Evolutionary conservation across 352 stramenopile species (phyloP), one percentile per base, ranked within the genome.

Genomic region (Phytophthora podocarpi): DNA sequence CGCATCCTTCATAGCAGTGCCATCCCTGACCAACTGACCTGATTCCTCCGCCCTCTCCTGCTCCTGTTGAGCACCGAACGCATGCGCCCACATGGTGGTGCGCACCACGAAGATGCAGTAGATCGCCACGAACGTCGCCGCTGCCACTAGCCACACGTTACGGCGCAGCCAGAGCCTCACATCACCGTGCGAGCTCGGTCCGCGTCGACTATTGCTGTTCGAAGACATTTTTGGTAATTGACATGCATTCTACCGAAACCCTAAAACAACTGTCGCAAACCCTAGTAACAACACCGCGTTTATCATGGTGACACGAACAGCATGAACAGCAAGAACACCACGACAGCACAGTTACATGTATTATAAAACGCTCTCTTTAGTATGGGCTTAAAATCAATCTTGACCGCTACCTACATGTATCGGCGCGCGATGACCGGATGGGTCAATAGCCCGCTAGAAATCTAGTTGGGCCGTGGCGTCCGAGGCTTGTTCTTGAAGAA

Each of bases 401-500:
- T 46, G 26, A 32, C 42, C 18, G 27, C 24, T 34, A 36, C 16
- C 15, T 21, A 48, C n/a, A n/a, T n/a, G n/a, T n/a, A n/a, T n/a
- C n/a, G n/a, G n/a, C n/a, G 16, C 27, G 18, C 18, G 6, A 55
- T 49, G 46, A 46, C 20, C 36, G 11, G 42, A 18, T 30, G 27
- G 18, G 13, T 27, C 23, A 18, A 39, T 40, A 24, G 13, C 16
- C 12, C 31, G 30, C 39, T 59, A 18, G 10, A 32, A n/a, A 52
- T 20, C 37, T 72, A 74, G n/a, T 34, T 53, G 21, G 66, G 48
- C 9, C 66, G 56, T 47, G 58, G 39, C 7, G 45, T 64, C 40
- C 62, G 66, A 35, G 71, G 67, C 18, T 74, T 74, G 66, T 77
- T 80, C 37, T 58, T 70, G 49, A 75, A 80, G 43, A 80, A 80